Evolutionary conservation across 108 stramenopile species (phyloP).

Genomic region (Skeletonema menzelii): DNA sequence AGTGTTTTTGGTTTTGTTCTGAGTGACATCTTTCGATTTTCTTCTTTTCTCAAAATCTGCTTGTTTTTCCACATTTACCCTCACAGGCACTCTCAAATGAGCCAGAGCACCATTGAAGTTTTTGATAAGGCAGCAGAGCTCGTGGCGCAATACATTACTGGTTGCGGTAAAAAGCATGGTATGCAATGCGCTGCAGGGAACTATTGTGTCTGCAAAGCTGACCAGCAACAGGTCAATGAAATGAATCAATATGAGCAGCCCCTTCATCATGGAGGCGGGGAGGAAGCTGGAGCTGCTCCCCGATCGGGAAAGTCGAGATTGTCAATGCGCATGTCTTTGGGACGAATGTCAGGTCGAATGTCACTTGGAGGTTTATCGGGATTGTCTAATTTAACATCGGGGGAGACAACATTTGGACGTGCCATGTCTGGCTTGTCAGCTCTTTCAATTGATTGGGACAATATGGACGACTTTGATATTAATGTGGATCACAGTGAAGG

Average conservation of each 20-base stretch:
- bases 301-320: background rate
- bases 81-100: constrained; percentile 84
- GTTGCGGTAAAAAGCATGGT: constrained; percentile 57
- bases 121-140: constrained; percentile 61
- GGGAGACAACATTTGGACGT: constrained; percentile 75
- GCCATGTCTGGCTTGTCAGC: constrained; percentile 90
- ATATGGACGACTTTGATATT: constrained; percentile 90
- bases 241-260: constrained; percentile 24
- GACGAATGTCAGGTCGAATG: constrained; percentile 11
- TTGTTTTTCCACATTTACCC: background rate
- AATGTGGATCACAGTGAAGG: constrained; percentile 87
- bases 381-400: constrained; percentile 49
- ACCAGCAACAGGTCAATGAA: background rate
- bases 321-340: constrained; percentile 39
- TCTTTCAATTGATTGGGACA: constrained; percentile 89
- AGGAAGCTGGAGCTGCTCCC: background rate
- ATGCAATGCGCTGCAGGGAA: constrained; percentile 60
- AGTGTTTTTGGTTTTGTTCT: constrained; percentile 17
- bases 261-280: constrained; percentile 13
- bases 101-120: constrained; percentile 62
- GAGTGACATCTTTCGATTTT: background rate
- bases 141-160: constrained; percentile 57
- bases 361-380: constrained; percentile 24
- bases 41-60: background rate
- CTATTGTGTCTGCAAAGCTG: constrained; percentile 49